phyloP scores from a whole-genome alignment of 306 rosid genomes.

The Sechiopsis laciniata region DNA sequence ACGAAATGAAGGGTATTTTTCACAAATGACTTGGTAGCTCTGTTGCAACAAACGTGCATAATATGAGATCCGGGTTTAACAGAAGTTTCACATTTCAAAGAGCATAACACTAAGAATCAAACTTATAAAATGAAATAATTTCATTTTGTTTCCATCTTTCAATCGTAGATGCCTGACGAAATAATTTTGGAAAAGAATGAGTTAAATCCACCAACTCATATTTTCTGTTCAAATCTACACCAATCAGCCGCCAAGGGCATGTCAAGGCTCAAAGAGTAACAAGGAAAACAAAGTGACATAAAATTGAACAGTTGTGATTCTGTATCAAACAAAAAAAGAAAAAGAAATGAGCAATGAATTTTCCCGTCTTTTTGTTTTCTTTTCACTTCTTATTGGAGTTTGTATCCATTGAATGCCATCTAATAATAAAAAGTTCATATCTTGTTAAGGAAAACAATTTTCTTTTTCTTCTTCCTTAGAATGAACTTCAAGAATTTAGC shows the following conservation, averaged over 20 bases:
- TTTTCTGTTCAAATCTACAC: not conserved
- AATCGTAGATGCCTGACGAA: not conserved
- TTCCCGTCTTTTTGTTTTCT: not conserved
- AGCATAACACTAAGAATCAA: not conserved
- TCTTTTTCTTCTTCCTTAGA: not conserved
- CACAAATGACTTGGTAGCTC: slow-evolving; percentile 88
- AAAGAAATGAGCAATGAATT: not conserved
- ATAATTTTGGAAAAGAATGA: not conserved
- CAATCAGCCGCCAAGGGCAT: not conserved
- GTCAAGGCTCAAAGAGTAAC: not conserved
- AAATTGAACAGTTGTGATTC: not conserved
- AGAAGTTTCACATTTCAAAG: not conserved
- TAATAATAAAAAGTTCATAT: not conserved
- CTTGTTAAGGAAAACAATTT: not conserved
- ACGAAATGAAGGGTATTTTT: slow-evolving; percentile 86
- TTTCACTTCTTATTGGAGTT: not conserved
- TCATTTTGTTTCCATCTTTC: not conserved
- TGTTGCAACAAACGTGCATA: slow-evolving; percentile 28
- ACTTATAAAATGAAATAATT: not conserved
- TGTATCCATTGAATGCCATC: not conserved
- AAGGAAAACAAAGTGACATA: not conserved
- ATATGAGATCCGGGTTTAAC: slow-evolving; percentile 24
- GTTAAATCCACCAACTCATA: not conserved
- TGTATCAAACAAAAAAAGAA: not conserved
- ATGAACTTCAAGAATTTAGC: not conserved